A percentile compares a stretch with the other conserved stretches of the same genome.
Evolutionary conservation across 345 rosid species (phyloP).

Genomic region (Microthlaspi erraticum): DNA sequence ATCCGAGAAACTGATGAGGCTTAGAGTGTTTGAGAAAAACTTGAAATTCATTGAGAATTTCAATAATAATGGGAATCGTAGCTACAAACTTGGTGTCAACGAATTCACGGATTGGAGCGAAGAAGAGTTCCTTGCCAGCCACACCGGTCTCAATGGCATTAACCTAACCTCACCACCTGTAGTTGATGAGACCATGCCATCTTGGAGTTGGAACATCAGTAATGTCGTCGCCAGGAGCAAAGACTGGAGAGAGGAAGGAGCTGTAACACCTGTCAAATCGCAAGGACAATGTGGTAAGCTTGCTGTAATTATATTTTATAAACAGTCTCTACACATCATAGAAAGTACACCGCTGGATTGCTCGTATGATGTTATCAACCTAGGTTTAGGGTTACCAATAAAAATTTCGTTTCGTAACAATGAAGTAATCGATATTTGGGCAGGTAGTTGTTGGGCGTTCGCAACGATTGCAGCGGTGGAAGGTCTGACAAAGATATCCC

Average conservation of each 20-base stretch:
- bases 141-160: slow-evolving; percentile 38
- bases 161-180: slow-evolving; percentile 19
- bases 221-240: slow-evolving; percentile 5
- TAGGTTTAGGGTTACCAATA: neutral
- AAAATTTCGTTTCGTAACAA: neutral
- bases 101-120: slow-evolving; percentile 55
- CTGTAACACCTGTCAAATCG: slow-evolving; percentile 45
- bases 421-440: neutral
- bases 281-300: slow-evolving; percentile 53
- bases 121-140: slow-evolving; percentile 53
- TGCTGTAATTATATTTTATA: neutral
- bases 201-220: slow-evolving; percentile 40
- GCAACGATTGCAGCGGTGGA: slow-evolving; percentile 62
- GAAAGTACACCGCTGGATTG: neutral
- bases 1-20: slow-evolving; percentile 36
- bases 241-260: slow-evolving; percentile 52
- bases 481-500: slow-evolving; percentile 50
- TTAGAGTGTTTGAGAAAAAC: slow-evolving; percentile 41
- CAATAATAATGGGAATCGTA: slow-evolving; percentile 34
- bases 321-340: neutral
- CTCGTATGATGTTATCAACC: neutral
- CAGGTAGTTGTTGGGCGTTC: slow-evolving; percentile 74
- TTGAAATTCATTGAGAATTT: slow-evolving; percentile 44
- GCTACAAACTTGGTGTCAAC: slow-evolving; percentile 58
- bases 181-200: slow-evolving; percentile 8